Base-by-base conservation (phyloP, 768 basidiomycete genomes). In the Tylopilus intermedius region DNA sequence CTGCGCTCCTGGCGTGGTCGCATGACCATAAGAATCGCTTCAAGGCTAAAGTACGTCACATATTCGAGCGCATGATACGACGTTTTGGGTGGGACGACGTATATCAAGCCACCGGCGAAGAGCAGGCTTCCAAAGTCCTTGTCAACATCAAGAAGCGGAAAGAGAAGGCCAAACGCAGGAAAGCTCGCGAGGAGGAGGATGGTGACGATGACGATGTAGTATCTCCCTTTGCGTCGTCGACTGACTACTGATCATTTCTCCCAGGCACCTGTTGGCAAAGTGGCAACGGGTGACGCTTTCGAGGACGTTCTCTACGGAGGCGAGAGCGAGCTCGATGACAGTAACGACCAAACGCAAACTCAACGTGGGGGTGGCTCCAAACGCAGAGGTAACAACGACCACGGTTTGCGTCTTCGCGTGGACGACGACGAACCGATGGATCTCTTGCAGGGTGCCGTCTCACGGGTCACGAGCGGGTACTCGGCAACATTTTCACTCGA, bases 1-100 rank as follows among this genome's bases (percentile, higher is more conserved):
- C 92, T 1, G 88, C 86, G 0, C 77, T 99, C 11, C 75, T 98
- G 32, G 78, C 77, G 43, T 95, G 96, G 93, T 91, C 92, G 5
- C 93, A 96, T 65, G 94, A 97, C 64, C 95, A 98, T 72, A 95
- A 95, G 68, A 98, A 98, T 63, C 96, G 97, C 66, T 98, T 99
- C 83, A 98, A 98, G 70, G 76, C 80, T 46, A 97, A 97, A 74
- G 93, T 96, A 22, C 84, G 92, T 41, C 94, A 98, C 68, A 94
- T 98, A 58, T 94, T 98, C 62, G 95, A 98, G 74, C 83, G 95
- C 44, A 85, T 97, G 81, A 79, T 98, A 58, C 76, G 95, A 56
- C 80, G 93, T 56, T 96, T 96, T 63, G 86, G 84, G 0, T 96
- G 83, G 79, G 84, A 94, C 38, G 86, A 86, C 41, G 82, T 99